phyloP scores from a whole-genome alignment of 2,329 filamentous ascomycete genomes.

The Boeremia lycopersici region DNA sequence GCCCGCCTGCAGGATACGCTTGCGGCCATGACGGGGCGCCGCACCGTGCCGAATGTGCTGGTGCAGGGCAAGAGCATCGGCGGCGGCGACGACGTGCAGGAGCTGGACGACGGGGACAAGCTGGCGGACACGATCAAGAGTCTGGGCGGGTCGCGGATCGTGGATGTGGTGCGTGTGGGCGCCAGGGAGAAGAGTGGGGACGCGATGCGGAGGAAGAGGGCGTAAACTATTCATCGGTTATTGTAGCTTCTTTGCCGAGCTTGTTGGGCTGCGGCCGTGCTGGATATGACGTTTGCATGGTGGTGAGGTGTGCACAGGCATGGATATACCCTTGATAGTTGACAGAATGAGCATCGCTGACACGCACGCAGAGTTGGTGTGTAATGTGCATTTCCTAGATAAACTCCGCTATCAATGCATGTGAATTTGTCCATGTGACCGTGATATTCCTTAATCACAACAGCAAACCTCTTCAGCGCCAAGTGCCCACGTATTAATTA shows the following conservation, averaged over 20 bases:
- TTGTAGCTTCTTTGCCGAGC: not conserved
- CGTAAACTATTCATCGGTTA: not conserved
- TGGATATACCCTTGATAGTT: conserved; percentile 22
- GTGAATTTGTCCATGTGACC: too few relatives aligned
- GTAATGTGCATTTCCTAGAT: not conserved
- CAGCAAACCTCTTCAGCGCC: too few relatives aligned
- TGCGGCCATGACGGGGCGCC: conserved; percentile 73
- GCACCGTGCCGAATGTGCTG: conserved; percentile 90
- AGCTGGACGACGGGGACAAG: conserved; percentile 66
- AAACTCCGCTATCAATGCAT: too few relatives aligned
- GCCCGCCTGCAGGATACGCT: conserved; percentile 73
- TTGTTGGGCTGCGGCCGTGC: not conserved
- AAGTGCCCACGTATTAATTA: too few relatives aligned
- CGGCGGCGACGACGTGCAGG: conserved; percentile 83
- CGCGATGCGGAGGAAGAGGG: conserved; percentile 4
- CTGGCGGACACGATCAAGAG: conserved; percentile 74
- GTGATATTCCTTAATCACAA: too few relatives aligned
- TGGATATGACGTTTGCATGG: not conserved
- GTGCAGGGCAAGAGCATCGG: conserved; percentile 88
- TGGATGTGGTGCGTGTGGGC: conserved; percentile 35
- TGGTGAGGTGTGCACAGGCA: conserved; percentile 2
- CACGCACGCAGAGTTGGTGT: not conserved
- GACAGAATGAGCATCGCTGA: conserved; percentile 11
- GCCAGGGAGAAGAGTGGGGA: conserved; percentile 1
- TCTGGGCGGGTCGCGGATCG: conserved; percentile 72